Evolutionary conservation across 106 monocot species (phyloP), one percentile per base, ranked within the genome.

Genomic region (Dendrobium huoshanense): DNA sequence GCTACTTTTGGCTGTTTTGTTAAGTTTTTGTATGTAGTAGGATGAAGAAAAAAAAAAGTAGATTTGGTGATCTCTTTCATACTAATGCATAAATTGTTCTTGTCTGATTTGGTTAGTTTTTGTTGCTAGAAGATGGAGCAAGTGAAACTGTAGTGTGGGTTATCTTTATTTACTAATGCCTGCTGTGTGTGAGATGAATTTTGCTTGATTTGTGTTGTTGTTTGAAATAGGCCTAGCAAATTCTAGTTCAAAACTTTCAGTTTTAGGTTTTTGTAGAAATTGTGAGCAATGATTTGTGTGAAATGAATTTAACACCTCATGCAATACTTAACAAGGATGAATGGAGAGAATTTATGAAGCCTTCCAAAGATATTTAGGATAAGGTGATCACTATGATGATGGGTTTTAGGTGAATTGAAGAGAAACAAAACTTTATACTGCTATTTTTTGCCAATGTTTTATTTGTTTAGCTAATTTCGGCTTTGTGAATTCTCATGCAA

Each of bases 1-100:
- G 16, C 73, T 73, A 41, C 17, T 73, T 73, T 74, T 42, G 24
- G 70, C 33, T 70, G 70, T 33, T 70, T 70, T 70, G 31, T 33
- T 70, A 31, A 61, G 61, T 51, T 51, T 13, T 51, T 15, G 1
- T 51, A 51, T 3, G 9, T 15, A 51, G 1, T 16, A 11, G 13
- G 13, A 3, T 51, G 51, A 51, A 51, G 51, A 51, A 37, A 45
- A 51, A 45, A 51, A 51, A 15, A 51, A 13, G 51, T 13, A 13
- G 51, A 51, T 51, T 51, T 51, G 10, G 51, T 15, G 10, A 51
- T 51, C 10, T 51, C 10, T 51, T 51, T 10, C 13, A 13, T 51
- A 13, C 51, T 51, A 15, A 51, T 51, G 51, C 51, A 10, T 51
- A 15, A 0, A 51, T 51, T 51, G 10, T 51, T 51, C 2, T 51